Conservation (phyloP, 2,329 filamentous ascomycete genomes). For the Aspergillus sp. region DNA sequence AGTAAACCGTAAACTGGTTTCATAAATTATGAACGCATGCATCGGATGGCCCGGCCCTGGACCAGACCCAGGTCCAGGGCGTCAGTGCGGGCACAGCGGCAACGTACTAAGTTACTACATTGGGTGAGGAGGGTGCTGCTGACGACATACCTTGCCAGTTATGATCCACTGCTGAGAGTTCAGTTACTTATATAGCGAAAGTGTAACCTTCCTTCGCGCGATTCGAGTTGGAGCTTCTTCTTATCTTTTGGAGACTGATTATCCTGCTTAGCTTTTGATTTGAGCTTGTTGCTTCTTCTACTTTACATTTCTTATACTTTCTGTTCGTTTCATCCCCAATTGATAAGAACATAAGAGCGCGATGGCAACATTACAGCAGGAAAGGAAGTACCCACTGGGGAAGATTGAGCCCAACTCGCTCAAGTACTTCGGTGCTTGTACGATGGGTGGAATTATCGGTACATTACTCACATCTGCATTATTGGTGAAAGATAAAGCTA, state of each 20-base stretch:
- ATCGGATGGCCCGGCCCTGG: not conserved
- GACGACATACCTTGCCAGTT: not conserved
- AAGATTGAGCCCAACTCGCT: conserved; percentile 75
- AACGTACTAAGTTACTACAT: not conserved
- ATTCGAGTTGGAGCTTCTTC: not conserved
- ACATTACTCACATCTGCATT: conserved; percentile 5
- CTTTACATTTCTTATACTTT: not conserved
- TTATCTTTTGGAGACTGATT: not conserved
- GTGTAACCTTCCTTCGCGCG: not conserved
- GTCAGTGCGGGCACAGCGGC: not conserved
- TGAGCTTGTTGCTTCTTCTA: not conserved
- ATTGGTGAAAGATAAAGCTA: conserved; percentile 9
- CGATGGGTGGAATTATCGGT: conserved; percentile 67
- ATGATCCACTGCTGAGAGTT: not conserved
- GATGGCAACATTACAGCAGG: conserved; percentile 30
- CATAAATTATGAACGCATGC: not conserved
- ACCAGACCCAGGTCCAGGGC: not conserved
- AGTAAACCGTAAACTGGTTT: too few species aligned
- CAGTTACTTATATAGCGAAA: not conserved
- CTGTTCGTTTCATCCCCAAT: not conserved
- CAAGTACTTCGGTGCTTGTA: conserved; percentile 82
- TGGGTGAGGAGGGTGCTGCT: not conserved
- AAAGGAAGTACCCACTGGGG: conserved; percentile 38
- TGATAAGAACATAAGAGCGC: not conserved
- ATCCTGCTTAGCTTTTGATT: not conserved